Base-by-base conservation (phyloP, 1,139 yeast species). In the Zygosaccharomyces sapae region DNA sequence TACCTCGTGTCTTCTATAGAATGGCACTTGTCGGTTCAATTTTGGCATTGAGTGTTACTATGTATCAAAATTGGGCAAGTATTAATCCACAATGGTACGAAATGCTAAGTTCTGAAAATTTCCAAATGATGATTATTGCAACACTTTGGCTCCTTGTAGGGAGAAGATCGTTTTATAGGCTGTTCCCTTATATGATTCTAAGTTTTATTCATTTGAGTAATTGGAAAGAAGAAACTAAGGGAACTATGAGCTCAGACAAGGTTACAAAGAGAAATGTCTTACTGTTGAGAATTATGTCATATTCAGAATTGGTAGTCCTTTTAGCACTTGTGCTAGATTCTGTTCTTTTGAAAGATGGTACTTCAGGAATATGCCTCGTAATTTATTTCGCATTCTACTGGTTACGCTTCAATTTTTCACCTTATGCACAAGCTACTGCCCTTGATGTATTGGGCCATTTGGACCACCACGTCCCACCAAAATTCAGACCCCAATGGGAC, bases 321-420 rank as follows among this genome's bases (percentile, higher is more conserved):
- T 62, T 73, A 12, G 75, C 80, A 45, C 71, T 85, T 51, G 38
- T 76, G 0, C 50, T 80, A 43, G 83, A 87, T 62, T 81, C 90
- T 0, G 47, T 82, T 18, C 65, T 81, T 37, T 63, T 81, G 47
- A 75, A 82, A 63, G 77, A 83, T 65, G 82, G 83, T 42, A 73
- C 85, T 9, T 74, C 87, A 2, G 94, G 92, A 2, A 83, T 71
- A 64, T 86, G 83, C 48, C 71, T 84, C 61, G 73, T 73, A 10
- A 61, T 78, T 44, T 81, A 81, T 63, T 59, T 74, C 48, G 65
- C 76, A 47, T 80, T 84, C 62, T 82, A 79, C 69, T 84, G 90
- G 89, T 69, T 85, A 56, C 76, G 88, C 67, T 66, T 84, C 37
- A 68, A 68, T 47, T 70, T 67, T 54, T 65, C 70, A 7, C 65